phyloP scores from a whole-genome alignment of 1,284 basidiomycete genomes.

The Microbotryomycetes sp. region DNA sequence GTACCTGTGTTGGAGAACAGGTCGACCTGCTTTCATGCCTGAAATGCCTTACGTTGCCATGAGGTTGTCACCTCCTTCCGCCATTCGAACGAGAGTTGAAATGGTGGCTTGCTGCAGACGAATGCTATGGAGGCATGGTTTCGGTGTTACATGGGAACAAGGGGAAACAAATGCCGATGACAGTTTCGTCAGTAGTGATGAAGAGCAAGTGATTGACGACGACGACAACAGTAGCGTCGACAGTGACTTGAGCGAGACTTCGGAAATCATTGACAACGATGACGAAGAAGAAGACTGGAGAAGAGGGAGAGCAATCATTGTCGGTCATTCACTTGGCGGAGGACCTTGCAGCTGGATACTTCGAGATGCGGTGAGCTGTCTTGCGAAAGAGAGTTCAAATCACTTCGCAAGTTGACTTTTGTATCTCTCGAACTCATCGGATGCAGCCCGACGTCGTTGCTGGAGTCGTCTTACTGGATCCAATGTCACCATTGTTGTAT shows the following conservation, averaged over 20 bases:
- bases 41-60: constrained; percentile 28
- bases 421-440: background rate
- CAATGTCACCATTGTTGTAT: constrained; percentile 25
- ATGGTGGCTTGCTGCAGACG: constrained; percentile 22
- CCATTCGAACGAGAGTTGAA: constrained; percentile 24
- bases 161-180: background rate
- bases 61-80: constrained; percentile 17
- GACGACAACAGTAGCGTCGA: background rate
- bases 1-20: constrained; percentile 5
- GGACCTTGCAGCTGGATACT: constrained; percentile 21
- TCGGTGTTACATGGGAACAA: constrained; percentile 15
- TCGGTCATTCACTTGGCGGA: constrained; percentile 24
- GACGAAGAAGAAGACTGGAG: constrained; percentile 26
- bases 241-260: background rate
- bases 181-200: too few relatives aligned
- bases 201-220: constrained; percentile 5
- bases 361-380: constrained; percentile 19
- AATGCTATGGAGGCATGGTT: constrained; percentile 31
- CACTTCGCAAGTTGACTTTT: background rate
- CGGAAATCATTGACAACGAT: background rate
- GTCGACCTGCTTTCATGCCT: constrained; percentile 28
- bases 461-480: constrained; percentile 27
- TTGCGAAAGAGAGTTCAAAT: too few relatives aligned
- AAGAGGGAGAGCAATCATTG: constrained; percentile 17
- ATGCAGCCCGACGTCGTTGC: constrained; percentile 24